Percentiles rank a stretch among this genome's conserved stretches.
Conservation (phyloP, 2,329 filamentous ascomycete genomes). For the Metarhizium brunneum region DNA sequence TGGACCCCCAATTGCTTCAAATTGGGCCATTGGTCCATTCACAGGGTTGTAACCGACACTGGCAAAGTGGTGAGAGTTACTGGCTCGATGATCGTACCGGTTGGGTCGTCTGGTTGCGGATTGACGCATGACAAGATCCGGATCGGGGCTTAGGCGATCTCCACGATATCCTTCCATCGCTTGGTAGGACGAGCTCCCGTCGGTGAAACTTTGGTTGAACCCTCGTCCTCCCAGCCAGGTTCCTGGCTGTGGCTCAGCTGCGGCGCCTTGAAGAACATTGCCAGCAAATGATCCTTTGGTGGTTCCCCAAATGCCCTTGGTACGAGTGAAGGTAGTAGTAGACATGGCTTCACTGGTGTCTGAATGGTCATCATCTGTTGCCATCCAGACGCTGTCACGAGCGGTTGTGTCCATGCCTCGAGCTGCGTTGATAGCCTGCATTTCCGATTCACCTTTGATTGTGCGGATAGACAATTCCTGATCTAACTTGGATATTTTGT, state of each 20-base stretch:
- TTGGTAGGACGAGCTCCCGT: slow-evolving; percentile 26
- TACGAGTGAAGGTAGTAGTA: slow-evolving; percentile 40
- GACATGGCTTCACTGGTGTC: slow-evolving; percentile 48
- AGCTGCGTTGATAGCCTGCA: slow-evolving; percentile 10
- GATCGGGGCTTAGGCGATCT: slow-evolving; percentile 39
- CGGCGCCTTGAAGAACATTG: slow-evolving; percentile 24
- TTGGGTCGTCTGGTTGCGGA: slow-evolving; percentile 33
- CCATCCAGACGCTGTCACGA: slow-evolving; percentile 41
- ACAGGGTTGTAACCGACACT: slow-evolving; percentile 22
- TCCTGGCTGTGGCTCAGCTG: slow-evolving; percentile 24
- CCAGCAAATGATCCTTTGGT: slow-evolving; percentile 31
- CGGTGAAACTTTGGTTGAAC: slow-evolving; percentile 29
- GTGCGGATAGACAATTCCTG: slow-evolving; percentile 58
- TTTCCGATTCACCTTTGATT: slow-evolving; percentile 37
- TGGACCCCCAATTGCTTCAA: slow-evolving; percentile 26
- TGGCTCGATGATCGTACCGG: slow-evolving; percentile 37
- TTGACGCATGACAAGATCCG: slow-evolving; percentile 36
- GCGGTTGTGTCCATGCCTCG: slow-evolving; percentile 13
- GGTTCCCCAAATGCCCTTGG: slow-evolving; percentile 47
- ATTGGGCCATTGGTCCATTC: slow-evolving; percentile 20
- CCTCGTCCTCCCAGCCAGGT: slow-evolving; percentile 37
- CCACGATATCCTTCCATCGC: slow-evolving; percentile 31
- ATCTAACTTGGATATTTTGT: slow-evolving; percentile 61
- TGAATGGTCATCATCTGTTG: slow-evolving; percentile 44
- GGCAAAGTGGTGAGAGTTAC: slow-evolving; percentile 22